These are phyloP conservation scores for Penicillium antarcticum DNA, from an alignment of 495 filamentous ascomycete genomes.

Conservation along the genomic window DNA sequence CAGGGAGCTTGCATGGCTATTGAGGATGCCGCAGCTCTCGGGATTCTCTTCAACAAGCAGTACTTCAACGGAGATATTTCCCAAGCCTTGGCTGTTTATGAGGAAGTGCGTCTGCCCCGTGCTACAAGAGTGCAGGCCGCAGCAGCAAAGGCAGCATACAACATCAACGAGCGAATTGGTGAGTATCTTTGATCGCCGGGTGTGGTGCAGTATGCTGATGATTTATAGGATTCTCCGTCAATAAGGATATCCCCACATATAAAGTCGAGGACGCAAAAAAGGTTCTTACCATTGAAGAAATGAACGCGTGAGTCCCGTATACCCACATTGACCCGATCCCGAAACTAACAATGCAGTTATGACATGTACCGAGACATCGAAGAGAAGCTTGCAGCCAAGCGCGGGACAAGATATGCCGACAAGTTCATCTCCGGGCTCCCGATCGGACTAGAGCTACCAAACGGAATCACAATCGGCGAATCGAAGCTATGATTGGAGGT, in stretches of 20 bases:
- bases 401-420: slow-evolving; percentile 18
- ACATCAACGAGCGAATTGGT: slow-evolving; percentile 51
- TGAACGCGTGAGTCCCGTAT: slow-evolving; percentile 41
- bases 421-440: slow-evolving; percentile 36
- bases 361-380: slow-evolving; percentile 50
- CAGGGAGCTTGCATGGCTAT: slow-evolving; percentile 52
- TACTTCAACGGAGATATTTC: slow-evolving; percentile 41
- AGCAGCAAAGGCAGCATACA: slow-evolving; percentile 44
- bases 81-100: slow-evolving; percentile 37
- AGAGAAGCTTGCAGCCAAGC: slow-evolving; percentile 28
- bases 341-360: slow-evolving; percentile 25
- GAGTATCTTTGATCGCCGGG: slow-evolving; percentile 5
- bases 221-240: slow-evolving; percentile 41
- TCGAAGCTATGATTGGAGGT: not conserved
- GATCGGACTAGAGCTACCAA: slow-evolving; percentile 36
- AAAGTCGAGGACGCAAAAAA: slow-evolving; percentile 45
- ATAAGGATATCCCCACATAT: slow-evolving; percentile 40
- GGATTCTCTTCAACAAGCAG: slow-evolving; percentile 41
- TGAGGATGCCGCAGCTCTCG: slow-evolving; percentile 47
- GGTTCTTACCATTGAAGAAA: slow-evolving; percentile 51
- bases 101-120: slow-evolving; percentile 42
- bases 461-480: slow-evolving; percentile 28
- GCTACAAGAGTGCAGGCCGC: slow-evolving; percentile 43
- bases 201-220: not conserved
- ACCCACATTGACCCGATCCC: slow-evolving; percentile 4